Conservation (phyloP, 345 rosid species). For the Clausena lansium region DNA sequence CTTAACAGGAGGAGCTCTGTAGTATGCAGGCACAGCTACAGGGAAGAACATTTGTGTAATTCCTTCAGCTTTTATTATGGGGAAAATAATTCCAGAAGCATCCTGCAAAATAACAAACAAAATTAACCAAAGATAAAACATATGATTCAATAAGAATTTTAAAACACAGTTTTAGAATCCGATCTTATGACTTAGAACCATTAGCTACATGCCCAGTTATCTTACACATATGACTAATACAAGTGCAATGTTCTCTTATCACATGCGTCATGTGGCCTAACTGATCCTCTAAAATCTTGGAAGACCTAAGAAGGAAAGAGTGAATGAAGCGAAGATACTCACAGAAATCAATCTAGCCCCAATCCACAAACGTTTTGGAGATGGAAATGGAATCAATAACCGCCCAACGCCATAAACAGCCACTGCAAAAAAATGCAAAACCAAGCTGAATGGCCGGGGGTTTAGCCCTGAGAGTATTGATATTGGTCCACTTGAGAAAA, state of each 20-base stretch:
- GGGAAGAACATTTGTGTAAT: slow-evolving; percentile 13
- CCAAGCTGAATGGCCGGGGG: slow-evolving; percentile 30
- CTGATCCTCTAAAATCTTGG: no score
- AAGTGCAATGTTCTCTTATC: no score
- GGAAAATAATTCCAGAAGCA: slow-evolving; percentile 9
- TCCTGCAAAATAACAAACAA: background rate
- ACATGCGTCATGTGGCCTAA: no score
- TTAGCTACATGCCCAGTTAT: no score
- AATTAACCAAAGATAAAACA: background rate
- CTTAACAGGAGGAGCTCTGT: slow-evolving; percentile 5
- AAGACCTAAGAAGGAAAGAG: background rate
- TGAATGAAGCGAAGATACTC: background rate
- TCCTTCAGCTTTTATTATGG: slow-evolving; percentile 18
- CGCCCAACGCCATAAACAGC: slow-evolving; percentile 30
- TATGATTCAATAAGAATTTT: no score
- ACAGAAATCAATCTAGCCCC: slow-evolving; percentile 33
- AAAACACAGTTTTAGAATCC: no score
- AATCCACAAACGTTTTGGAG: slow-evolving; percentile 29
- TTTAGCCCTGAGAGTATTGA: slow-evolving; percentile 39
- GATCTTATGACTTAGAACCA: no score
- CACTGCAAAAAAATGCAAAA: slow-evolving; percentile 37
- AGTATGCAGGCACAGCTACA: background rate
- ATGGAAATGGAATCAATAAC: slow-evolving; percentile 33
- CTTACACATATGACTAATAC: background rate
- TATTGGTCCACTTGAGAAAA: slow-evolving; percentile 32